Percentiles rank a stretch among this genome's conserved stretches.
phyloP scores from a whole-genome alignment of 148 eudicot species.

The Chenopodium album region DNA sequence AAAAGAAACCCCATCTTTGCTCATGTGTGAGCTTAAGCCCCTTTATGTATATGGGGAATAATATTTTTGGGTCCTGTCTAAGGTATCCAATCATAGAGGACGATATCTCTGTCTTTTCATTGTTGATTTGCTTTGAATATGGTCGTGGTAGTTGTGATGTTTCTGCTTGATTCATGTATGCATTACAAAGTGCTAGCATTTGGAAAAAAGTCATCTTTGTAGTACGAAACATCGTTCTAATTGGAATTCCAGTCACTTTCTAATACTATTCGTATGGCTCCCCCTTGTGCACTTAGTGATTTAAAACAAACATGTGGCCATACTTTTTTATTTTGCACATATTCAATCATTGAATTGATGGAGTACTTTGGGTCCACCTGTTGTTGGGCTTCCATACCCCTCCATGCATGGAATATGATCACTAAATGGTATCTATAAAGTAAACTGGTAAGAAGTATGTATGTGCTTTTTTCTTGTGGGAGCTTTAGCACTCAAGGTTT shows the following conservation, averaged over 20 bases:
- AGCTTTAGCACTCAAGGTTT: conserved; percentile 12
- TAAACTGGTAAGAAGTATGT: background rate
- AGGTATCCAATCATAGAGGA: conserved; percentile 22
- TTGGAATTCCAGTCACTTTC: conserved; percentile 14
- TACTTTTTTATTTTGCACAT: conserved; percentile 21
- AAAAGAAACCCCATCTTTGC: background rate
- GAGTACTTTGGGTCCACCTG: conserved; percentile 23
- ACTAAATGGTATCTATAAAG: conserved; percentile 11
- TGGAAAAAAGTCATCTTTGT: conserved; percentile 1
- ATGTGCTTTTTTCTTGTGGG: conserved; percentile 6
- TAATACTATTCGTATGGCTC: background rate
- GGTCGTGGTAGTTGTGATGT: conserved; percentile 1
- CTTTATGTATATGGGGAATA: background rate
- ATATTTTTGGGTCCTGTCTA: conserved; percentile 23
- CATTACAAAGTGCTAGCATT: conserved; percentile 16
- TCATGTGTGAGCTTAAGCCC: conserved; percentile 25
- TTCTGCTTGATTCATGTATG: conserved; percentile 4
- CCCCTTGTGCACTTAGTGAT: background rate
- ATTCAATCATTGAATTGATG: conserved; percentile 23
- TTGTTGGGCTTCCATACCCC: conserved; percentile 23
- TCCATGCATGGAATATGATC: conserved; percentile 18
- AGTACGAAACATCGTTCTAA: conserved; percentile 11
- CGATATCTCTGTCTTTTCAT: conserved; percentile 20
- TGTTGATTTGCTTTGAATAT: conserved; percentile 12
- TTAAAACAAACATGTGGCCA: conserved; percentile 21